A percentile compares a stretch with the other conserved stretches of the same genome.
Evolutionary conservation across 345 rosid genomes (phyloP).

Genomic region (Populus ilicifolia): DNA sequence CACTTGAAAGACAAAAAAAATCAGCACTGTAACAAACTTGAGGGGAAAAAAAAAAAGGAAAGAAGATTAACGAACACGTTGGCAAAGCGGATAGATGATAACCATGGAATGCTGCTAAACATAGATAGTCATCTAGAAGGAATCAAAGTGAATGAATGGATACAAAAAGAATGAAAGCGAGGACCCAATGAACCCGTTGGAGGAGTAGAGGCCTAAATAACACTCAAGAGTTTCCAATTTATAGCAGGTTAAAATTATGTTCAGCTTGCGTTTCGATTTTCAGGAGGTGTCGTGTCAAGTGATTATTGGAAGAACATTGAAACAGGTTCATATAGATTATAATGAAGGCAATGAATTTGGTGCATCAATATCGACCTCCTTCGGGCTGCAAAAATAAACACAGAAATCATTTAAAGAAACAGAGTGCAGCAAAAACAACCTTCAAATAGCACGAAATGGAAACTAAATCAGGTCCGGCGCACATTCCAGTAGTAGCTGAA

Average conservation of each 20-base stretch:
- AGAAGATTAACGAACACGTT: background rate
- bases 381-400: background rate
- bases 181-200: background rate
- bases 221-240: constrained; percentile 6
- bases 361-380: constrained; percentile 24
- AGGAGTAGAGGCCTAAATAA: background rate
- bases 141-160: background rate
- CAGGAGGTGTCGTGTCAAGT: background rate
- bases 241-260: background rate
- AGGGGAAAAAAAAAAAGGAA: background rate
- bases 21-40: background rate
- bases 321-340: constrained; percentile 15
- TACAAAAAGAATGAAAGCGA: background rate
- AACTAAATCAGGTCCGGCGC: constrained; percentile 19
- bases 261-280: background rate
- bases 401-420: background rate
- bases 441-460: constrained; percentile 1
- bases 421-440: constrained; percentile 9
- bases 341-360: constrained; percentile 27
- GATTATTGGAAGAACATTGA: too few species aligned
- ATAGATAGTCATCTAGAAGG: background rate
- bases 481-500: constrained; percentile 6
- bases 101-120: too few species aligned
- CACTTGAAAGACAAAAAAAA: background rate
- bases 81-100: background rate